Evolutionary conservation across 306 rosid species (phyloP), one percentile per base, ranked within the genome.

Genomic region (Malus orientalis): DNA sequence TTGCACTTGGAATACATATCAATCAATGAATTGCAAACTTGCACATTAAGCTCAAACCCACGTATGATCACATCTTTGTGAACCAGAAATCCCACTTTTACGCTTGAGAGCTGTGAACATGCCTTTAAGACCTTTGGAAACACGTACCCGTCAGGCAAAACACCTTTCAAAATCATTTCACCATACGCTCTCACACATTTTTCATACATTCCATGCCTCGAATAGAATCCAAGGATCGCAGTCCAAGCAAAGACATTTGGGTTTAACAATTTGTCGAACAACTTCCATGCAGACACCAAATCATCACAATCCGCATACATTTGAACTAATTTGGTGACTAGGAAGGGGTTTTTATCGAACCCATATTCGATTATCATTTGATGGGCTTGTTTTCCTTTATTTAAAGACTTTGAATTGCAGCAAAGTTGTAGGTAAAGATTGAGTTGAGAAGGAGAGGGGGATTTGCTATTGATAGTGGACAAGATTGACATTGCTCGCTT

Each of bases 191-290:
- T 27, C 2, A 83, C 44, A 85, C 85, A 85, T 14, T 76, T 66
- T 66, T 9, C 55, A 1, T 66, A 19, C 67, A 73, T 30, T 8
- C 80, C 76, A 29, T 79, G 84, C 64, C 86, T 79, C 2, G 78
- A 85, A 78, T 83, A 73, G 67, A 81, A 85, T 27, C 83, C 76
- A 4, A 88, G 67, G 27, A 85, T 57, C 13, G 85, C 71, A 19
- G 91, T 87, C 80, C 83, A 85, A 10, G 86, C 86, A 73, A 85
- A 85, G 60, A 88, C 80, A 70, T 85, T 87, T 45, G 87, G 87
- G 25, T 76, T 75, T 20, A 68, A 6, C 78, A 87, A 74, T 40
- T 79, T 63, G 7, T 47, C 76, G 63, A 83, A 72, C 49, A 87
- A 42, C 51, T 36, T 8, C 29, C 23, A 29, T 4, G 89, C 81